These are phyloP conservation scores for Debaryomyces sp. DNA, from an alignment of 1,139 yeast genomes.

Conservation along the genomic window DNA sequence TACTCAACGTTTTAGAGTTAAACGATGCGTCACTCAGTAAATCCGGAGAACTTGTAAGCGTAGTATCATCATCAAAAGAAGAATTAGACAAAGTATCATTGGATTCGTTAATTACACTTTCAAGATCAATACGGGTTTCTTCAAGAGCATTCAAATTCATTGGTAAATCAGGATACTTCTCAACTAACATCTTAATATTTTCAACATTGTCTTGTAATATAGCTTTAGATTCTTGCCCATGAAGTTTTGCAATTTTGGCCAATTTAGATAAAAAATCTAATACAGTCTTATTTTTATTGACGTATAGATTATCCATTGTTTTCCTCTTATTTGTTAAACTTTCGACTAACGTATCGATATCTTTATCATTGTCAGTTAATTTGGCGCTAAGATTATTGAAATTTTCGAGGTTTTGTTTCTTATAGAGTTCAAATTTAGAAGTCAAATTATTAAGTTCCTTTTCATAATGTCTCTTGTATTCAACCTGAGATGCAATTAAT, in stretches of 20 bases:
- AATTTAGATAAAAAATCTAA: conserved; percentile 47
- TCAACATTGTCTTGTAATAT: conserved; percentile 37
- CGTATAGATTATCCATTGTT: conserved; percentile 48
- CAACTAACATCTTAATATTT: conserved; percentile 30
- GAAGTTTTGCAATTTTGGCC: conserved; percentile 48
- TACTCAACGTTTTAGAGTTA: conserved; percentile 19
- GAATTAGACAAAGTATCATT: conserved; percentile 35
- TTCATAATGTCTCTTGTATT: conserved; percentile 57
- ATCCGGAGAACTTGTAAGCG: conserved; percentile 33
- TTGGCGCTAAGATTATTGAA: conserved; percentile 31
- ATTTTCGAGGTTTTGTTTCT: conserved; percentile 34
- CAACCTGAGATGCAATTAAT: conserved; percentile 55
- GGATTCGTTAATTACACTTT: conserved; percentile 36
- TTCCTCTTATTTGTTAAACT: conserved; percentile 44
- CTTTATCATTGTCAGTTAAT: conserved; percentile 44
- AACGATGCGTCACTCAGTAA: conserved; percentile 15
- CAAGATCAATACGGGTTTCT: conserved; percentile 35
- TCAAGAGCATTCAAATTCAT: conserved; percentile 32
- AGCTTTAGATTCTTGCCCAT: conserved; percentile 49
- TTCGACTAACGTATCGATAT: conserved; percentile 46
- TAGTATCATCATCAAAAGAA: conserved; percentile 42
- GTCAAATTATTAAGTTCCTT: conserved; percentile 32
- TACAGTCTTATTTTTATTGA: conserved; percentile 49
- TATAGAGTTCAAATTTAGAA: conserved; percentile 36
- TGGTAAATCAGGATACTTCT: conserved; percentile 41